Evolutionary conservation across 495 filamentous ascomycete species (phyloP), one percentile per base, ranked within the genome.

Genomic region (Annulohypoxylon nitens): DNA sequence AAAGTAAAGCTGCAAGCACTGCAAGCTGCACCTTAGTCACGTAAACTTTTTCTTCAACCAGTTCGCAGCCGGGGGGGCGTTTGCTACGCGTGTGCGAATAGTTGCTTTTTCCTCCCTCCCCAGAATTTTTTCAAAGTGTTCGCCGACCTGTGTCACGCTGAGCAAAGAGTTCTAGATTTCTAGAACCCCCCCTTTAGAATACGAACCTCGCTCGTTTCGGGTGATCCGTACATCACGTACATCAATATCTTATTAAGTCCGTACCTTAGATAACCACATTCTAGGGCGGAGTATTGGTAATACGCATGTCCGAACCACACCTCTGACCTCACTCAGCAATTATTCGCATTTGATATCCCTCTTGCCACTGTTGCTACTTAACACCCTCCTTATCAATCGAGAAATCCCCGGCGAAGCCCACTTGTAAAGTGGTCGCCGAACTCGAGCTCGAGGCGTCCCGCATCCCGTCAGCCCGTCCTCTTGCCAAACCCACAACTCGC

Each of bases 111-210:
- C 47, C 69, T 66, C 45, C 16, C 20, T 16, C 30, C 30, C 30
- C 30, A 30, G 30, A 30, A 30, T 1, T 10, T 33, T 23, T n/a
- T 16, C 34, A 23, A 39, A n/a, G 3, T 30, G 48, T 33, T 67
- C 62, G 67, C 36, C 67, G 67, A 74, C 63, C 33, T 74, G 66
- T 74, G 43, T 57, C 26, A 66, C 61, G 26, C 37, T 20, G n/a
- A 12, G 23, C 10, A 53, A 43, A 43, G 30, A 26, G 50, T 54
- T 54, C 43, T 62, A 34, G 25, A 30, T 43, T 30, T 18, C 26
- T n/a, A 34, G 11, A 39, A 39, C 6, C 6, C 8, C 57, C 57
- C 59, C 43, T 14, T 62, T 62, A 18, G 59, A 43, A 61, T 45
- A 61, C 37, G 37, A 25, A 12, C 11, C 5, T 12, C 25, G 23